phyloP scores from a whole-genome alignment of 257 asterid species.

The Cynanchum wilfordii region DNA sequence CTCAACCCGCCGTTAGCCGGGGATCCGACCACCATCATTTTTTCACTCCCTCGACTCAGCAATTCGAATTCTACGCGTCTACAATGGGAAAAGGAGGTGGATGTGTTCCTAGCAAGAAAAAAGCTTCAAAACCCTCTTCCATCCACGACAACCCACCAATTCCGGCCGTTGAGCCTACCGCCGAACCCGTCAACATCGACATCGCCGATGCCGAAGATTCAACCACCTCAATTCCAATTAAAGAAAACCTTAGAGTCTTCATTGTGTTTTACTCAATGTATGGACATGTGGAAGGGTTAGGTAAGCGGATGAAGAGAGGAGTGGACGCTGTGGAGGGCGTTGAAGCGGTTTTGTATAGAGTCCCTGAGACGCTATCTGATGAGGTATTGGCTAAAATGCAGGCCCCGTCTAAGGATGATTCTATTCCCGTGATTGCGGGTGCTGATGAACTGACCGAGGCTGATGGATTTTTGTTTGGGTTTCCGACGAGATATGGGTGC shows the following conservation, averaged over 20 bases:
- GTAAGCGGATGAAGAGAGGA: conserved; percentile 78
- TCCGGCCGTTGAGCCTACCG: conserved; percentile 2
- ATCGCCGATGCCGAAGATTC: conserved; percentile 8
- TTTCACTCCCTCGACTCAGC: neutral
- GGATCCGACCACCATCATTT: neutral
- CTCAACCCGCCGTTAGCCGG: neutral
- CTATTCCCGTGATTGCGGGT: conserved; percentile 53
- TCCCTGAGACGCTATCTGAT: conserved; percentile 73
- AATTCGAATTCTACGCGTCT: neutral
- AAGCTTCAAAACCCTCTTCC: conserved; percentile 33
- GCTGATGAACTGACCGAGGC: conserved; percentile 57
- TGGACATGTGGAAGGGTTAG: conserved; percentile 91
- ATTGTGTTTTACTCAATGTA: conserved; percentile 92
- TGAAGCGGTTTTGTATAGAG: conserved; percentile 65
- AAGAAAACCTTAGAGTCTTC: conserved; percentile 39
- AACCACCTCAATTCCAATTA: conserved; percentile 20
- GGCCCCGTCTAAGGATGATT: conserved; percentile 71
- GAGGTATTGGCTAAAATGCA: conserved; percentile 60
- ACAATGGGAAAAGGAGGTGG: conserved; percentile 92
- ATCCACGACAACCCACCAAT: conserved; percentile 11
- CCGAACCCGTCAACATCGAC: neutral
- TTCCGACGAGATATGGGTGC: conserved; percentile 85
- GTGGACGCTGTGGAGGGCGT: conserved; percentile 65
- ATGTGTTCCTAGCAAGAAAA: conserved; percentile 82
- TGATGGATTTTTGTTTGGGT: conserved; percentile 83